Conservation (phyloP, 768 basidiomycete genomes). For the Dendrothele bispora region DNA sequence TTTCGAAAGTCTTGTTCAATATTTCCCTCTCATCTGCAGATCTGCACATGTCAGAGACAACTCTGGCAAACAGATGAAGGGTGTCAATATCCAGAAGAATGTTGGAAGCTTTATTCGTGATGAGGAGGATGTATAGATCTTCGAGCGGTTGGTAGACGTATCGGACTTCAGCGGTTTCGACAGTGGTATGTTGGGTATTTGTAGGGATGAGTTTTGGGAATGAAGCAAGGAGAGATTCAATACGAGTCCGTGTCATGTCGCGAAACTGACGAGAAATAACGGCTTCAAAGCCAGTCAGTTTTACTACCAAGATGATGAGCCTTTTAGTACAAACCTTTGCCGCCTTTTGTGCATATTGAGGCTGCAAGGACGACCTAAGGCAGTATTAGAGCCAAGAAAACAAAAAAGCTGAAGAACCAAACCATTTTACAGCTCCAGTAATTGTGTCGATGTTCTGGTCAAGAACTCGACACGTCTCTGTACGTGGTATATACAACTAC, state of each 20-base stretch:
- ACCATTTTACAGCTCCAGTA: background rate
- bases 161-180: slow-evolving; percentile 92
- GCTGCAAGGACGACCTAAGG: slow-evolving; percentile 87
- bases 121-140: slow-evolving; percentile 94
- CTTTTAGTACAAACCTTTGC: slow-evolving; percentile 76
- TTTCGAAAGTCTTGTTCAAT: slow-evolving; percentile 85
- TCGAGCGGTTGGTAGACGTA: slow-evolving; percentile 97
- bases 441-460: background rate
- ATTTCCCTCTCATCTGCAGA: slow-evolving; percentile 90
- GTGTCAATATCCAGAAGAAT: slow-evolving; percentile 98
- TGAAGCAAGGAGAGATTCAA: slow-evolving; percentile 93
- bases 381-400: background rate
- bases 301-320: background rate
- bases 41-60: slow-evolving; percentile 90
- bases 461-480: background rate
- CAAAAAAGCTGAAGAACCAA: background rate
- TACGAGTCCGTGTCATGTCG: slow-evolving; percentile 87
- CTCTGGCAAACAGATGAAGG: slow-evolving; percentile 88
- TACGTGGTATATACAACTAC: too few relatives aligned
- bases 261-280: slow-evolving; percentile 96
- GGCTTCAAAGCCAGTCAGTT: slow-evolving; percentile 46
- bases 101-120: slow-evolving; percentile 99
- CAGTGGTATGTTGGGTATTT: slow-evolving; percentile 94
- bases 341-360: slow-evolving; percentile 93
- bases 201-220: slow-evolving; percentile 97